Base-by-base conservation (phyloP, 1,284 basidiomycete genomes). In the Ustilago crameri region DNA sequence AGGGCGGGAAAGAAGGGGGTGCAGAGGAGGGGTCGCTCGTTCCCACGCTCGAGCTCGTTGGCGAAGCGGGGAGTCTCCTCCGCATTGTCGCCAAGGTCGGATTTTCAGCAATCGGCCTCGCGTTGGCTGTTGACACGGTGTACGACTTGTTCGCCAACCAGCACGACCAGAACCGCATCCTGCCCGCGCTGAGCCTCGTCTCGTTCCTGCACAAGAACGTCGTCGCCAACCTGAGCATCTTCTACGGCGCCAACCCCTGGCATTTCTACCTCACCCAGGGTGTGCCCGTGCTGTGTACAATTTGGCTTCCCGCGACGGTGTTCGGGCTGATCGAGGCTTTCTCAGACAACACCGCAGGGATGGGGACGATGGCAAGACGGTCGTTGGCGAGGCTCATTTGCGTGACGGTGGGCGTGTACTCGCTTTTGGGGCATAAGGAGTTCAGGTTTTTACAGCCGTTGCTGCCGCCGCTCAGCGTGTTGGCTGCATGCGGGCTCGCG, bases 391-490 rank as follows among this genome's bases (percentile, higher is more conserved):
- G 42, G 10, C 52, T 74, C 3, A 44, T 55, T 1, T 30, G 65
- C 17, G 69, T 67, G 30, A 73, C 67, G 1, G 49, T 79, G 3
- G 56, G 18, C 2, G 41, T 69, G 4, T 78, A 66, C 56, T 79
- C 75, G 22, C n/a, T 76, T 47, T 55, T 83, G 15, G 74, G 75
- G 4, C 81, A 83, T 68, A 98, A 98, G 76, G 96, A 99, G 86
- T 97, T 94, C 91, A 87, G 96, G 3, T 98, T 99, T 84, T 85
- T 98, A 3, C 95, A 98, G 75, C 94, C 95, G 0, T 82, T 98
- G 4, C 86, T 98, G 1, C 94, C 95, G 0, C 84, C 93, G n/a
- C 85, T 96, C 41, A 90, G 95, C 68, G 78, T 95, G 23, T 87
- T 96, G 56, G 91, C 24, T 86, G 93, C 0, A 0, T 23, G 37